phyloP scores from a whole-genome alignment of 1,284 basidiomycete genomes.

The Cutaneotrichosporon mucoides region DNA sequence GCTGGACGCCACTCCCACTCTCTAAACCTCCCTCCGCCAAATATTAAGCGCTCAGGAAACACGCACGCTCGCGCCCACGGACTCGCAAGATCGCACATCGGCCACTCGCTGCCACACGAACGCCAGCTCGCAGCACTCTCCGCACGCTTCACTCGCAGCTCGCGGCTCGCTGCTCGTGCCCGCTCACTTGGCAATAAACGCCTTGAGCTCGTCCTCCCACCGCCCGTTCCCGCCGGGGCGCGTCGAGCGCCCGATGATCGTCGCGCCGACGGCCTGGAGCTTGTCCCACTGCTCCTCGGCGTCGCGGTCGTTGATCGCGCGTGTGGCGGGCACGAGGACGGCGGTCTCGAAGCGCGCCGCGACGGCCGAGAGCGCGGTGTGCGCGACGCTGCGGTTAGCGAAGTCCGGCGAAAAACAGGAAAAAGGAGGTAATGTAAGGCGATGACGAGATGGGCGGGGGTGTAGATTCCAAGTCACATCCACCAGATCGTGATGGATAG shows the following conservation, averaged over 20 bases:
- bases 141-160: background rate
- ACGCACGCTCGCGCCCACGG: too few relatives aligned
- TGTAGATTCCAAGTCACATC: background rate
- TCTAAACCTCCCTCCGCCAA: too few relatives aligned
- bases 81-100: too few relatives aligned
- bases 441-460: too few relatives aligned
- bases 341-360: slow-evolving; percentile 24
- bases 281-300: slow-evolving; percentile 10
- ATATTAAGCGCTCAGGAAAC: too few relatives aligned
- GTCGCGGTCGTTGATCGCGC: slow-evolving; percentile 21
- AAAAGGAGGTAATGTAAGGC: background rate
- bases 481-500: too few relatives aligned
- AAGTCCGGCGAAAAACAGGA: slow-evolving; percentile 2
- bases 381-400: slow-evolving; percentile 15
- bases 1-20: too few relatives aligned
- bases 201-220: slow-evolving; percentile 13
- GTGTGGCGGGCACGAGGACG: slow-evolving; percentile 24
- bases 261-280: slow-evolving; percentile 11
- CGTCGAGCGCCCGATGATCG: slow-evolving; percentile 7
- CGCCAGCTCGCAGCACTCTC: too few relatives aligned
- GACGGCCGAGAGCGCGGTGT: slow-evolving; percentile 30
- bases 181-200: background rate
- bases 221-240: background rate
- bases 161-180: background rate
- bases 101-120: too few relatives aligned